Evolutionary conservation across 2,329 filamentous ascomycete genomes (phyloP).

Genomic region (Cadophora sp.): DNA sequence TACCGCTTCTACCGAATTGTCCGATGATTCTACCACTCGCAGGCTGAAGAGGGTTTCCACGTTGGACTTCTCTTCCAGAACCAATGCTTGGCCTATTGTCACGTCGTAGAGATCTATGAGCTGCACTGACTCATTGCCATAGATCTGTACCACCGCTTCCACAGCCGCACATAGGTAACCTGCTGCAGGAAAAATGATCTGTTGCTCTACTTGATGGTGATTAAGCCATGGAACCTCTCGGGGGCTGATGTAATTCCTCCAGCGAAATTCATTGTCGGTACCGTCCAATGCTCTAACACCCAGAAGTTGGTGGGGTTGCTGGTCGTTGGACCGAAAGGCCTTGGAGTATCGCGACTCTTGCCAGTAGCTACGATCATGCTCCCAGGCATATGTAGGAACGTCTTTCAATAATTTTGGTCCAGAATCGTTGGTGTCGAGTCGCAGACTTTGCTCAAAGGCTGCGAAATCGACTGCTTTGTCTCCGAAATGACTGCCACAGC

Average conservation of each 20-base stretch:
- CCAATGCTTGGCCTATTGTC: neutral
- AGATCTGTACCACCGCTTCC: slow-evolving; percentile 47
- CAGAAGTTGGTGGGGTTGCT: slow-evolving; percentile 26
- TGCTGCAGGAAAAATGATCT: slow-evolving; percentile 52
- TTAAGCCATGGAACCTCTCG: slow-evolving; percentile 52
- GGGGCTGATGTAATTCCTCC: slow-evolving; percentile 24
- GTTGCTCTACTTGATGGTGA: slow-evolving; percentile 50
- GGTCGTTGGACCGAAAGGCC: slow-evolving; percentile 5
- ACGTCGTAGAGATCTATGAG: slow-evolving; percentile 21
- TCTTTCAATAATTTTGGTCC: no score
- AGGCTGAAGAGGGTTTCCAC: no score
- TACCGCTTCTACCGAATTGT: no score
- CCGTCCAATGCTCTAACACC: slow-evolving; percentile 16
- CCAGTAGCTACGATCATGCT: slow-evolving; percentile 24
- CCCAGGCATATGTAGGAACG: slow-evolving; percentile 24
- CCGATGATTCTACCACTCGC: no score
- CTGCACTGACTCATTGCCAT: neutral
- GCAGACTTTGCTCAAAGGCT: no score
- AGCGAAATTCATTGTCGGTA: slow-evolving; percentile 19
- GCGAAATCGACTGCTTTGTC: no score
- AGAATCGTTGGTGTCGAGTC: no score
- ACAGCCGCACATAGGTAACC: slow-evolving; percentile 55
- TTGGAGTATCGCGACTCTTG: slow-evolving; percentile 26
- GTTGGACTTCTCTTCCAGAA: neutral
- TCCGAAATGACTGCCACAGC: slow-evolving; percentile 4